Percentiles rank a stretch among this genome's conserved stretches.
phyloP scores from a whole-genome alignment of 176 grass and related monocot species.

The Aegilops longissima region DNA sequence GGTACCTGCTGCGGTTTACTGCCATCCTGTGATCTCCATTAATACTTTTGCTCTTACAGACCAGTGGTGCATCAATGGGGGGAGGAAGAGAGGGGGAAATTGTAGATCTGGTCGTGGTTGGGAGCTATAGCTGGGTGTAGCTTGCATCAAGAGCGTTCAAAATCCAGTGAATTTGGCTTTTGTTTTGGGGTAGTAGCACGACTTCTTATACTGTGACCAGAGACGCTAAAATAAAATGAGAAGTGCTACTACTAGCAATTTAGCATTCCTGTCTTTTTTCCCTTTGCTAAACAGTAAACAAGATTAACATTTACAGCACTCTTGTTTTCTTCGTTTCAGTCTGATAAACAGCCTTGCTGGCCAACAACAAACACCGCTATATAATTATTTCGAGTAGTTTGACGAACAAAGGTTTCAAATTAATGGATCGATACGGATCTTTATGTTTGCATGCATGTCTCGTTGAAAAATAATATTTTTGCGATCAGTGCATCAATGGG shows the following conservation, averaged over 20 bases:
- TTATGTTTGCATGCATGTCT: not conserved
- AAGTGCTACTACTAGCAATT: not conserved
- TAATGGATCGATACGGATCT: not conserved
- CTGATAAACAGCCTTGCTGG: not conserved
- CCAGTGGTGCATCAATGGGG: constrained; percentile 4
- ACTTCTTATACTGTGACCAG: not conserved
- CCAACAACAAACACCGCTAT: not conserved
- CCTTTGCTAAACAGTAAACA: not conserved
- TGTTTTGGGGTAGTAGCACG: not conserved
- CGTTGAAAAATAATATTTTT: not conserved
- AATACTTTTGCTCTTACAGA: constrained; percentile 26
- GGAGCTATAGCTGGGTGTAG: not conserved
- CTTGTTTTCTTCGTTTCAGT: not conserved
- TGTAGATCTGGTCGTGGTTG: constrained; percentile 32
- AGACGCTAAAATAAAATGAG: not conserved
- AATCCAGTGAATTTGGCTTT: not conserved
- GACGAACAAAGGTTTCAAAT: not conserved
- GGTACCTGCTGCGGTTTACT: constrained; percentile 50
- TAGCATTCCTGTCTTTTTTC: not conserved
- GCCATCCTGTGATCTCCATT: constrained; percentile 50
- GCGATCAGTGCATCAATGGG: not conserved
- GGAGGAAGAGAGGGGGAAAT: not conserved
- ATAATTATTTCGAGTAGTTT: not conserved
- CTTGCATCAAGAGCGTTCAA: not conserved
- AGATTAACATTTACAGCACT: not conserved